Base-by-base conservation (phyloP, 73 alveolate species). In the Paramecium sexaurelia region DNA sequence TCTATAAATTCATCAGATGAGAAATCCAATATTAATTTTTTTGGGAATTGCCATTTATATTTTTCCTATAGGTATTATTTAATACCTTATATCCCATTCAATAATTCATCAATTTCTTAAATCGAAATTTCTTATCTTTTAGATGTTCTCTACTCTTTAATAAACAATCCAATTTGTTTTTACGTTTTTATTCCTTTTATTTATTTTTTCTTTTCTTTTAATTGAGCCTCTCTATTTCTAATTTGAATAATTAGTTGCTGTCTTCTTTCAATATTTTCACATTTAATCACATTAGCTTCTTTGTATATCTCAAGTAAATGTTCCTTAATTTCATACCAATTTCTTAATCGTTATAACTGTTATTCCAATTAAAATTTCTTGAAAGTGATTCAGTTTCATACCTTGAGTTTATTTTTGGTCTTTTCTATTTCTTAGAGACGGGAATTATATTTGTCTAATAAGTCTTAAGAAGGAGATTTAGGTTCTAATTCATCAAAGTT, bases 61-160 rank as follows among this genome's bases (percentile, higher is more conserved):
- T 61, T 61, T 13, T 32, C 15, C n/a, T 61, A 61, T 2, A 61
- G 13, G 24, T 26, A 22, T 1, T 61, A 9, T 24, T 32, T 26
- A 15, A 61, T 61, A 8, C 47, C 83, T 61, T 61, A 32, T 29
- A 61, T 29, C 26, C 83, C 83, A 61, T 10, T 32, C n/a, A 61
- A 61, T 61, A 61, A 61, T 29, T 61, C 83, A 61, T 61, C 83
- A 22, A 61, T 61, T 61, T 61, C 83, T 61, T 61, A 26, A 9
- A 61, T 61, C 2, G 67, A 4, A 6, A 51, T 51, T 51, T 51
- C 67, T 51, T 51, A 8, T 51, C 67, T 51, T 13, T 51, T 51
- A 51, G 67, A 51, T 0, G 67, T 17, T 51, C 67, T 51, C 29
- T 51, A 17, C 22, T 51, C 67, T 17, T 51, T 51, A n/a, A 51